phyloP scores from a whole-genome alignment of 23 red algal species.

The Gracilaria gracilis region DNA sequence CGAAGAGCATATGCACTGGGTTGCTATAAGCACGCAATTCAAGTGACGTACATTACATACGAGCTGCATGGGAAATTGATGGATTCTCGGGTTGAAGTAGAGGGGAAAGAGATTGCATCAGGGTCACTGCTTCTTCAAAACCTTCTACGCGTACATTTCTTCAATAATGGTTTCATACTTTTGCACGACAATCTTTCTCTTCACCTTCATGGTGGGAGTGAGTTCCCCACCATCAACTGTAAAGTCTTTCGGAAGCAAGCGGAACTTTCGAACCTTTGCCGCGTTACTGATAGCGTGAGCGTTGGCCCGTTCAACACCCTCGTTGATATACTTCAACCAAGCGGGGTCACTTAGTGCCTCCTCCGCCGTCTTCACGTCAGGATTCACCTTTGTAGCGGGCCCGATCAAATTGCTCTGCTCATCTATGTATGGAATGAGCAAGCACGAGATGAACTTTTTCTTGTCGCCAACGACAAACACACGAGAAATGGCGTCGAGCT shows the following conservation, averaged over 20 bases:
- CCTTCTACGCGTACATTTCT: conserved; percentile 44
- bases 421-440: conserved; percentile 77
- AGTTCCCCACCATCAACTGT: conserved; percentile 85
- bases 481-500: conserved; percentile 69
- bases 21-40: not conserved
- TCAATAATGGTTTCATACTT: conserved; percentile 74
- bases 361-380: conserved; percentile 42
- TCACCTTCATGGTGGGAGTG: conserved; percentile 98
- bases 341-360: conserved; percentile 56
- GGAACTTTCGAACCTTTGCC: conserved; percentile 74
- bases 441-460: conserved; percentile 82
- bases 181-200: conserved; percentile 78
- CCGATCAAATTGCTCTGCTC: conserved; percentile 76
- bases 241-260: conserved; percentile 76
- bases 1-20: not conserved
- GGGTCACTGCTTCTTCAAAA: not conserved
- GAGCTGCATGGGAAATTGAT: not conserved
- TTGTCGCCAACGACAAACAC: conserved; percentile 89
- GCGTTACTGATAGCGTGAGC: conserved; percentile 66
- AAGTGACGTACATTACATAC: not conserved
- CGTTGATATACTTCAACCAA: conserved; percentile 76
- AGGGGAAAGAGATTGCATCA: too few species aligned
- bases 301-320: conserved; percentile 75
- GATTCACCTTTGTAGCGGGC: conserved; percentile 57
- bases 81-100: too few species aligned